Conservation (phyloP, 139 green algal species). For the Picochlorum sp. region DNA sequence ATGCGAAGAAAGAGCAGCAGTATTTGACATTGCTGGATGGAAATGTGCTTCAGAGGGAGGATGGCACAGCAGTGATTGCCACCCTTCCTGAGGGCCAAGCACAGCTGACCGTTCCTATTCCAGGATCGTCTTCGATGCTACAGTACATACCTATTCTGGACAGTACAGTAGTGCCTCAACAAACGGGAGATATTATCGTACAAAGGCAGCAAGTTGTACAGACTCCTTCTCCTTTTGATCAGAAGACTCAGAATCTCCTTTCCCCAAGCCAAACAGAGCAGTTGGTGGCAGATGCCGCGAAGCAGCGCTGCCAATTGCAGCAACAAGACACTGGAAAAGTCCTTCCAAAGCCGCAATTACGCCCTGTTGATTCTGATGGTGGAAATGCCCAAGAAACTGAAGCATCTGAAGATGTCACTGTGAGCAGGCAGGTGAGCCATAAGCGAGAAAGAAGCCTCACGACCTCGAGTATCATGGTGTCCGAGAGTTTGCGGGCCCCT, state of each 20-base stretch:
- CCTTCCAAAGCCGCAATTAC: neutral
- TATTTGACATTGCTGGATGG: constrained; percentile 13
- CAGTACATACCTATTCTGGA: constrained; percentile 14
- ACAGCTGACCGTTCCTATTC: neutral
- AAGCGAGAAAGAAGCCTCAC: neutral
- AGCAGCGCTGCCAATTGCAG: neutral
- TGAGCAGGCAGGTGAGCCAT: neutral
- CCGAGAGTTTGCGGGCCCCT: neutral
- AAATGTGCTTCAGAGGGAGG: constrained; percentile 2
- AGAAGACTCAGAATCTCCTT: too few relatives aligned
- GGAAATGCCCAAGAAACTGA: neutral
- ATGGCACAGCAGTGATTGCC: constrained; percentile 6
- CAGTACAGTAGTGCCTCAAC: neutral
- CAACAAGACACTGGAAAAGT: neutral
- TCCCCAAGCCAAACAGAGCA: neutral
- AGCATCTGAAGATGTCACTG: neutral
- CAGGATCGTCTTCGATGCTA: constrained; percentile 8
- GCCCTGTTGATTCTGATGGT: neutral
- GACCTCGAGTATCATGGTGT: neutral
- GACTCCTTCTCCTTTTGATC: constrained; percentile 8
- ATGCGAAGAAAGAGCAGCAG: neutral
- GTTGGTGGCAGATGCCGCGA: neutral
- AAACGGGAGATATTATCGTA: neutral
- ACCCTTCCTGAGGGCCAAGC: constrained; percentile 2
- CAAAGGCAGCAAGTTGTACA: neutral